Base-by-base conservation (phyloP, 2,329 filamentous ascomycete genomes). In the Dothidotthia symphoricarpi region DNA sequence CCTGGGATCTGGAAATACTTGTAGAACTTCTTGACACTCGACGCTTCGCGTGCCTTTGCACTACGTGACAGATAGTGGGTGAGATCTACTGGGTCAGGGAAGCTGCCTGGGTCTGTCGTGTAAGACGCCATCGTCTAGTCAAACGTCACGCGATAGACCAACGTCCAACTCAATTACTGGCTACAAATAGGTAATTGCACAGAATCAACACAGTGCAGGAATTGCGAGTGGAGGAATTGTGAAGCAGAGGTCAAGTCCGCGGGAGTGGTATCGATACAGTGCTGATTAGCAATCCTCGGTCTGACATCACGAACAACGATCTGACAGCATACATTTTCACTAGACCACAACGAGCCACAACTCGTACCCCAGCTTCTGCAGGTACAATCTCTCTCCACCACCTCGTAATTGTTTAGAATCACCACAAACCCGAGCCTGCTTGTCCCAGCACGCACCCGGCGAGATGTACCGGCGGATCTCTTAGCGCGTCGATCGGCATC, bases 11-110 rank as follows among this genome's bases (percentile, higher is more conserved):
- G 47, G 55, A 93, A 93, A 69, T 87, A 95, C 67, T 88, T 88
- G 74, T 95, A 95, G 66, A 90, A 88, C 25, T 76, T 61, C 72
- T 95, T 95, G 64, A 95, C 77, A 28, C 72, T 72, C 59, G 82
- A 93, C 6, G 78, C 72, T 6, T 72, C 53, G 7, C 88, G 77
- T 31, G 78, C 76, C 57, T 76, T 82, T 31, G 88, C 85, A 29
- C 81, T 75, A 40, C 80, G 73, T 1, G 87, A 90, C 53, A 83
- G 84, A 61, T 90, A 84, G 63, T 95, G 87, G 52, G 82, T 85
- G 44, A 95, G 74, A 64, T 95, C 85, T 51, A 81, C 71, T 5
- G 90, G 88, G 40, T 64, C 61, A 33, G 70, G 63, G 19, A 72
- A 57, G 34, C 48, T 56, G 29, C 34, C 45, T 27, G 57, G 55